Percentiles rank a stretch among this genome's conserved stretches.
Evolutionary conservation across 495 filamentous ascomycete genomes (phyloP).

Genomic region (Lasiosphaeria ovina): DNA sequence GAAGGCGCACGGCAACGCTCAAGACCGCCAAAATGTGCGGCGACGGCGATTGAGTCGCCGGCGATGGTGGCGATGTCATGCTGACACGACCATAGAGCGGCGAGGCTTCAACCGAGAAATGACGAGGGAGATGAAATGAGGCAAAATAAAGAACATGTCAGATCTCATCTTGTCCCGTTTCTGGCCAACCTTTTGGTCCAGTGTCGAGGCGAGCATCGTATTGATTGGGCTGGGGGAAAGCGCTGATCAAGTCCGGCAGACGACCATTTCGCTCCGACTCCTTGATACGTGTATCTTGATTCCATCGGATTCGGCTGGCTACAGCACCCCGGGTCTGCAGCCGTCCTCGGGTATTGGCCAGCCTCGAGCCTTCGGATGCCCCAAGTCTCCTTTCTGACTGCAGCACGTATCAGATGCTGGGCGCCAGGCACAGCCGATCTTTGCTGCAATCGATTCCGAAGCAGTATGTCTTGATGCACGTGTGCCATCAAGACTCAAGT

Average conservation of each 20-base stretch:
- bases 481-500: neutral
- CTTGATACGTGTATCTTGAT: neutral
- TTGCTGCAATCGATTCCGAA: neutral
- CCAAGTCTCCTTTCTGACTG: neutral
- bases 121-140: neutral
- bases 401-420: neutral
- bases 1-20: neutral
- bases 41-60: constrained; percentile 10
- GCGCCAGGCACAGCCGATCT: constrained; percentile 1
- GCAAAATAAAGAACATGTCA: neutral
- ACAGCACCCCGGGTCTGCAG: neutral
- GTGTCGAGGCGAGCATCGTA: neutral
- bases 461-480: neutral
- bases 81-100: constrained; percentile 2
- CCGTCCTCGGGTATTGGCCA: neutral
- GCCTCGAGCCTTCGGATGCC: neutral
- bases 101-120: neutral
- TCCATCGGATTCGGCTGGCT: neutral
- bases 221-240: neutral
- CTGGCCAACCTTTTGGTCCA: neutral
- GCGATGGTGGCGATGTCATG: constrained; percentile 8
- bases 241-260: neutral
- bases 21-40: constrained; percentile 10
- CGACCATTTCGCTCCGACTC: neutral
- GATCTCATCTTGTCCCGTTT: neutral